Base-by-base conservation (phyloP, 495 filamentous ascomycete species). In the Tuber brumale region DNA sequence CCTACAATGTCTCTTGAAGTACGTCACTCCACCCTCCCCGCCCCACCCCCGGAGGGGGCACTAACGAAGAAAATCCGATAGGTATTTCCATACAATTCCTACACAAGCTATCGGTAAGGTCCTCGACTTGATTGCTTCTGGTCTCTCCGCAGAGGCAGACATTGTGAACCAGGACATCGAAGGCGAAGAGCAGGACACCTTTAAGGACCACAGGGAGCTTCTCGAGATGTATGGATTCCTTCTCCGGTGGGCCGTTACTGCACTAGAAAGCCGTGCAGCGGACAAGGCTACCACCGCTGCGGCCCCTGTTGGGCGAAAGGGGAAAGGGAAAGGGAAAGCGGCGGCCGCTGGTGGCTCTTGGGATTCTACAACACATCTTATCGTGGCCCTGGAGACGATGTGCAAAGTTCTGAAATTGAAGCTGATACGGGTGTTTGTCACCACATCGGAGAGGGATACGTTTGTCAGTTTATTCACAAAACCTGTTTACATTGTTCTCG, bases 181-280 rank as follows among this genome's bases (percentile, higher is more conserved):
- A 81, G 89, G 89, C 31, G 94, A 97, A 83, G 95, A 97, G 81
- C 93, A 95, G 82, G 95, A 97, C 80, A 87, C 90, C 23, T 86
- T 95, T 71, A 88, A 90, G 71, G 91, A 93, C 79, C 94, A 98
- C 86, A 97, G 97, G 83, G 89, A 92, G 76, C 87, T 97, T 14
- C 88, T 99, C 76, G 95, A 99, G 81, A 93, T 97, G 81, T 97
- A 96, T 83, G 95, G 91, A 31, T 99, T 97, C 80, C 87, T 99
- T 0, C 86, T 97, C 70, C 95, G 97, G 84, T 99, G 95, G 95
- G 92, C 92, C 4, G 90, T 98, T 72, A 92, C 94, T 9, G 94
- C 92, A 23, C 92, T 97, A 75, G 95, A 99, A 83, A 91, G 93
- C 41, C 96, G 97, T 85, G 92, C 94, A 18, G 92, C 93, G 48